Conservation (phyloP, 768 basidiomycete genomes). For the Pulveroboletus sp. region DNA sequence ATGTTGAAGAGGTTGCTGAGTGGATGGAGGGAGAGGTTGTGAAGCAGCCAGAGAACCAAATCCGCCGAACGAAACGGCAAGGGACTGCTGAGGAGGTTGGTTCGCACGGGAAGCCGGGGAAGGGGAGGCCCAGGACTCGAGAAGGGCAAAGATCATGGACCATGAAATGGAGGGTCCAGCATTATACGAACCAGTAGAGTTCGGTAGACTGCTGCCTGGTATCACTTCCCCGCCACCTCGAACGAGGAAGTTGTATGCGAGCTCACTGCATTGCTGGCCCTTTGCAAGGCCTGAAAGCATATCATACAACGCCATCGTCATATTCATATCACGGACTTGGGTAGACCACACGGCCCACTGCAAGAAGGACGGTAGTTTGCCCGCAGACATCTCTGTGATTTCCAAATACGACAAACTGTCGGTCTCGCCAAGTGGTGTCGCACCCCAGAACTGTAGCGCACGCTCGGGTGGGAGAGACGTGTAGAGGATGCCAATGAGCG, state of each 20-base stretch:
- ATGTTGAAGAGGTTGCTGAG: constrained; percentile 39
- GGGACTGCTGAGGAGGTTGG: constrained; percentile 40
- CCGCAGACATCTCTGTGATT: constrained; percentile 53
- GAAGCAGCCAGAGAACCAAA: constrained; percentile 28
- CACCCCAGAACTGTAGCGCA: constrained; percentile 84
- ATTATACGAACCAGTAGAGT: constrained; percentile 32
- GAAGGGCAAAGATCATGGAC: constrained; percentile 65
- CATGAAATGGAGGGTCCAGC: constrained; percentile 67
- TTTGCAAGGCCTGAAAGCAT: constrained; percentile 84
- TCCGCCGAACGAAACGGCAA: constrained; percentile 27
- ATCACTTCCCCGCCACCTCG: constrained; percentile 68
- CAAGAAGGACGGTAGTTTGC: constrained; percentile 68
- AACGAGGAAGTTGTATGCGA: constrained; percentile 86
- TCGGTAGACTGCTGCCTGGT: constrained; percentile 50
- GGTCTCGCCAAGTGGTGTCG: constrained; percentile 42
- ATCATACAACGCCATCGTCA: constrained; percentile 79
- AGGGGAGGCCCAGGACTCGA: constrained; percentile 71
- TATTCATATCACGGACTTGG: constrained; percentile 62
- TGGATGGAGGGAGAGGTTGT: constrained; percentile 27
- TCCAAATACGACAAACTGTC: constrained; percentile 51
- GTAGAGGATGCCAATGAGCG: constrained; percentile 80
- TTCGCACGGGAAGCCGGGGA: constrained; percentile 43
- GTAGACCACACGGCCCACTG: constrained; percentile 91
- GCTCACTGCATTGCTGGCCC: constrained; percentile 79
- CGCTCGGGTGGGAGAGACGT: constrained; percentile 66